Conservation (phyloP, 2,329 filamentous ascomycete species). For the Dactylella cylindrospora region DNA sequence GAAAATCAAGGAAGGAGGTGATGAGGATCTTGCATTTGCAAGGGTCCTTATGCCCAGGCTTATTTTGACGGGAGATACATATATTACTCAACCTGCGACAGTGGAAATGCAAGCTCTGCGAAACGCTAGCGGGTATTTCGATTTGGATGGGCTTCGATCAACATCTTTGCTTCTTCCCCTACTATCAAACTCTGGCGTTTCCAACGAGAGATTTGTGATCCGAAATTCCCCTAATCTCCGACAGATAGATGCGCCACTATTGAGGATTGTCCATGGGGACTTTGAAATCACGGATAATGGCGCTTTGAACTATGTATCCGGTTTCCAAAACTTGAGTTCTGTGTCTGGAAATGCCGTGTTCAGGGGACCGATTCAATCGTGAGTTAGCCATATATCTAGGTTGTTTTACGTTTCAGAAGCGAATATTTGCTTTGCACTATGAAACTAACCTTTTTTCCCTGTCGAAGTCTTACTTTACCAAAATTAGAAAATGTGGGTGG, state of each 20-base stretch:
- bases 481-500: slow-evolving; percentile 5
- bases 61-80: too few species aligned
- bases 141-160: background rate
- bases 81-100: background rate
- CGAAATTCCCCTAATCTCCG: background rate
- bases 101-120: background rate
- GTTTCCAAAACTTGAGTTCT: background rate
- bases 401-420: too few species aligned
- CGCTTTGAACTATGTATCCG: slow-evolving; percentile 2
- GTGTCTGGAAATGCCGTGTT: slow-evolving; percentile 1
- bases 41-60: too few species aligned
- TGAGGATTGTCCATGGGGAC: slow-evolving; percentile 3
- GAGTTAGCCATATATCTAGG: too few species aligned
- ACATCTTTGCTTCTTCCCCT: too few species aligned
- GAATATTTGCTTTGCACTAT: too few species aligned
- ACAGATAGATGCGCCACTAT: background rate
- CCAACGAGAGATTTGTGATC: too few species aligned
- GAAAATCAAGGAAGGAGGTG: too few species aligned
- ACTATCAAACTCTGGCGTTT: too few species aligned
- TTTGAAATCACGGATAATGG: slow-evolving; percentile 3
- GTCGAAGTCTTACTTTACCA: slow-evolving; percentile 1
- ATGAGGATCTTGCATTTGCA: too few species aligned
- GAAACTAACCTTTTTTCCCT: background rate
- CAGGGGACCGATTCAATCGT: background rate
- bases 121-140: slow-evolving; percentile 1